A percentile compares a stretch with the other conserved stretches of the same genome.
Conservation (phyloP, 129 eudicot genomes). For the Dittrichia graveolens region DNA sequence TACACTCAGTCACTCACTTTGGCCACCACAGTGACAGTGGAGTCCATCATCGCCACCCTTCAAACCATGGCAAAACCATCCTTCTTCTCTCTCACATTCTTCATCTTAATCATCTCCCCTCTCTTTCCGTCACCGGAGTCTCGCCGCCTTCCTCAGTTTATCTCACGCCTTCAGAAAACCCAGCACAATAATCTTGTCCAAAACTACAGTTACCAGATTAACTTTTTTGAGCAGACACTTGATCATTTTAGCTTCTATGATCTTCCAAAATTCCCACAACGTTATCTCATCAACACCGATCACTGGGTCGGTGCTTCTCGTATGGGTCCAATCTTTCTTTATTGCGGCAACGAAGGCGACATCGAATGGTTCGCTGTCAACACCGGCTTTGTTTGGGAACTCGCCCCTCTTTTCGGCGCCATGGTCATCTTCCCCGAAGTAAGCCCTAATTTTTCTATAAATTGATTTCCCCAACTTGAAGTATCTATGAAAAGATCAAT, state of each 20-base stretch:
- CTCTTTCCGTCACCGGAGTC: conserved; percentile 27
- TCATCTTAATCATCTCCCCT: conserved; percentile 17
- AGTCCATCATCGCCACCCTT: neutral
- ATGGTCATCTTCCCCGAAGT: conserved; percentile 88
- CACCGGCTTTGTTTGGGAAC: conserved; percentile 89
- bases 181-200: conserved; percentile 4
- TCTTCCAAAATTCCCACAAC: conserved; percentile 64
- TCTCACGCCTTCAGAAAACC: conserved; percentile 36
- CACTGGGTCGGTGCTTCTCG: conserved; percentile 67
- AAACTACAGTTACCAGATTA: conserved; percentile 59
- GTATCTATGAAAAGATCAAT: too few relatives aligned
- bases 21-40: neutral
- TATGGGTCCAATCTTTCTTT: conserved; percentile 71
- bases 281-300: conserved; percentile 70
- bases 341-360: conserved; percentile 95
- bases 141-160: conserved; percentile 44
- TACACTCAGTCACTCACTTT: neutral
- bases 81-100: conserved; percentile 10
- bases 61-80: conserved; percentile 24
- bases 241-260: conserved; percentile 79
- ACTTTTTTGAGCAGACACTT: conserved; percentile 56
- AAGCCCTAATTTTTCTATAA: neutral
- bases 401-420: conserved; percentile 76
- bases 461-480: too few relatives aligned
- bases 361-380: conserved; percentile 91